phyloP scores from a whole-genome alignment of 2,329 filamentous ascomycete genomes.

The Stachybotrys elegans region DNA sequence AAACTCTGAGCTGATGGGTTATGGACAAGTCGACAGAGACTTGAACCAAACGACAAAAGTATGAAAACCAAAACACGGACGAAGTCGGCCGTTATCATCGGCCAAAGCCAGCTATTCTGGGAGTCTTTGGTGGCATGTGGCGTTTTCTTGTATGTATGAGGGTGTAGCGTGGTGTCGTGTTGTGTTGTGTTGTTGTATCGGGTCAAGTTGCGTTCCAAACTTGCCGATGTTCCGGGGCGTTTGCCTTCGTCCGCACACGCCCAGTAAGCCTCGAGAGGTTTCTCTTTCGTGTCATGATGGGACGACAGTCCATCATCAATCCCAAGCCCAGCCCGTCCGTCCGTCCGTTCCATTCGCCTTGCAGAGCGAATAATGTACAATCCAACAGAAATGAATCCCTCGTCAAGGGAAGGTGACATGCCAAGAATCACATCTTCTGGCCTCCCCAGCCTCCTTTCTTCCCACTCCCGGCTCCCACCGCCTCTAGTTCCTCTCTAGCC shows the following conservation, averaged over 20 bases:
- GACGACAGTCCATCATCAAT: constrained; percentile 27
- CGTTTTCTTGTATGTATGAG: no score
- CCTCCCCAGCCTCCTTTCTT: constrained; percentile 13
- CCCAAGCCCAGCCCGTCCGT: constrained; percentile 26
- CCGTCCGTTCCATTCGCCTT: constrained; percentile 30
- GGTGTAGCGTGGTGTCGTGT: constrained; percentile 7
- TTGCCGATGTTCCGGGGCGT: no score
- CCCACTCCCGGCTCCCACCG: constrained; percentile 19
- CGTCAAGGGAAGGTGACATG: constrained; percentile 22
- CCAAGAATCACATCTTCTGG: constrained; percentile 12
- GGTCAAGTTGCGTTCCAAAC: no score
- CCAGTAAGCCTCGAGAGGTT: no score
- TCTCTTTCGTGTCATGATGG: no score
- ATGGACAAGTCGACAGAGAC: constrained; percentile 21
- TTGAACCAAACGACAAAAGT: constrained; percentile 6
- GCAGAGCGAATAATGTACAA: constrained; percentile 37
- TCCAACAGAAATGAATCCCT: constrained; percentile 29
- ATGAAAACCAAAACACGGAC: constrained; percentile 11
- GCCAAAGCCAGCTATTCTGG: constrained; percentile 4
- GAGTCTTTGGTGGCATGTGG: no score
- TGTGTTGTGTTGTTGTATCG: neutral
- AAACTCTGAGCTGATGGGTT: constrained; percentile 24
- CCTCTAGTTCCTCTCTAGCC: no score
- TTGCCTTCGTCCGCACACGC: no score
- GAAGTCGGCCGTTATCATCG: constrained; percentile 7